Conservation (phyloP, 768 basidiomycete species). For the Erythrobasidium yunnanense region DNA sequence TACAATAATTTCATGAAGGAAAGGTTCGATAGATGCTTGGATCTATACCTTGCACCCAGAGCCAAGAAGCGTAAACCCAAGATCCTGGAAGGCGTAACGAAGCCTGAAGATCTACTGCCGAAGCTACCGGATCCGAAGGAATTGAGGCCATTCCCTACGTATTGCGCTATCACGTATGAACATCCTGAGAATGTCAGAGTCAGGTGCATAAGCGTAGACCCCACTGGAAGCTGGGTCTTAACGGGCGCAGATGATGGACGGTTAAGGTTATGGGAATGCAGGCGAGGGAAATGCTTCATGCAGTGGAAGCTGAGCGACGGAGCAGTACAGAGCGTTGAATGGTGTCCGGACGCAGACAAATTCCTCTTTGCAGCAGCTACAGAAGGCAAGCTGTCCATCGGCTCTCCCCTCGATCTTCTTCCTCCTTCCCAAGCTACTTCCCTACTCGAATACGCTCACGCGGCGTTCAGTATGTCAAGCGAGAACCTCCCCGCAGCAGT, state of each 20-base stretch:
- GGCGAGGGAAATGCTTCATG: slow-evolving; percentile 75
- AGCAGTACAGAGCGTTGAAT: slow-evolving; percentile 66
- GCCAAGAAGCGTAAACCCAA: slow-evolving; percentile 61
- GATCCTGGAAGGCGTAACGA: slow-evolving; percentile 63
- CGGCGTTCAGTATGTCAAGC: slow-evolving; percentile 55
- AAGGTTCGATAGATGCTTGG: slow-evolving; percentile 82
- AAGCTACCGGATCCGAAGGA: slow-evolving; percentile 86
- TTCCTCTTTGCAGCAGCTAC: slow-evolving; percentile 42
- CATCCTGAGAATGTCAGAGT: slow-evolving; percentile 57
- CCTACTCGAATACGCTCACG: slow-evolving; percentile 55
- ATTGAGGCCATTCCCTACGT: slow-evolving; percentile 85
- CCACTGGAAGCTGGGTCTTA: slow-evolving; percentile 79
- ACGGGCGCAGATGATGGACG: slow-evolving; percentile 83
- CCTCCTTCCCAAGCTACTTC: slow-evolving; percentile 48
- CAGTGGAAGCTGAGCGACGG: slow-evolving; percentile 61
- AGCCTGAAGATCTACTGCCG: slow-evolving; percentile 74
- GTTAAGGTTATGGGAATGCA: slow-evolving; percentile 82
- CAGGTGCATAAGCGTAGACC: slow-evolving; percentile 66
- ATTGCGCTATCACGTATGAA: slow-evolving; percentile 58
- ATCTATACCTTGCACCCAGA: slow-evolving; percentile 89
- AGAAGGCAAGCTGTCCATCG: slow-evolving; percentile 65
- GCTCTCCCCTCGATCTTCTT: slow-evolving; percentile 69
- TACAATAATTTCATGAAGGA: slow-evolving; percentile 87
- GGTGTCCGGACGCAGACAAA: slow-evolving; percentile 63
- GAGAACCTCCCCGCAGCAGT: slow-evolving; percentile 26